Base-by-base conservation (phyloP, 2,329 filamentous ascomycete genomes). In the Ampelomyces quisqualis region DNA sequence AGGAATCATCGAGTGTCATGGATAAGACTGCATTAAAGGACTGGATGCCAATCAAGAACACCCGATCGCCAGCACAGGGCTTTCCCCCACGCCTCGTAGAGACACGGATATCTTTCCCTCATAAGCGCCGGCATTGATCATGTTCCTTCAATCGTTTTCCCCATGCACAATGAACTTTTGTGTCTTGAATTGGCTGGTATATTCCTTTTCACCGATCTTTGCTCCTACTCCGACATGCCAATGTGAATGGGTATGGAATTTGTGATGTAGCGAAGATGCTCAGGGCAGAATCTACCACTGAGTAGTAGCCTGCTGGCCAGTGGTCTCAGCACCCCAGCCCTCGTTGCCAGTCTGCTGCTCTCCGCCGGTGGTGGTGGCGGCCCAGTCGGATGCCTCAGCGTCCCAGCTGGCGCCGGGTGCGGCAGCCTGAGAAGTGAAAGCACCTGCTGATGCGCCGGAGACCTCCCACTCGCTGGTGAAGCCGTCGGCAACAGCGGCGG, bases 61-160 rank as follows among this genome's bases (percentile, higher is more conserved):
- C 86, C 84, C 80, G 79, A 62, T 80, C 81, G 78, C 80, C 77
- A 82, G 78, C 82, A 93, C 90, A 96, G 90, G 91, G 91, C 91
- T 90, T 96, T 97, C 91, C 90, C 90, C 89, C 85, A 74, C 24
- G 32, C 69, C 60, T 47, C 45, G 41, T 10, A 13, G 10, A 58
- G 59, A 71, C 70, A 73, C 80, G 89, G 85, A 56, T 95, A 90
- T 97, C 91, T 97, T 97, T 97, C 91, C 91, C 90, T 96, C 90
- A 86, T 96, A 79, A 96, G 90, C 85, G 83, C 85, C 73, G 78
- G 59, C 61, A 60, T 61, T 57, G 62, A 66, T 64, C 53, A 56
- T 57, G 52, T 64, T 57, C 62, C 58, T 47, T 45, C 38, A 46
- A 43, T 45, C 19, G 31, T 42, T 41, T 38, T 28, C 30, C 43